Percentiles rank a stretch among this genome's conserved stretches.
Evolutionary conservation across 306 rosid genomes (phyloP).

Genomic region (cucumber (Cucumis sativus)): Cucumber_9930_V3 NC_026661.2:16316501-16317000

Average conservation of each 20-base stretch:
- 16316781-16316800: neutral
- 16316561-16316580: too few species aligned
- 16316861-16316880: slow-evolving; percentile 81
- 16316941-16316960: slow-evolving; percentile 75
- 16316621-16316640: neutral
- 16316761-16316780: neutral
- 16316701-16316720: neutral
- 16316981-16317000: slow-evolving; percentile 91
- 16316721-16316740: neutral
- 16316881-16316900: slow-evolving; percentile 69
- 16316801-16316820: neutral
- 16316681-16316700: neutral
- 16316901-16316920: slow-evolving; percentile 87
- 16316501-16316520: too few species aligned
- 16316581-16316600: too few species aligned
- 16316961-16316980: slow-evolving; percentile 65
- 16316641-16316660: neutral
- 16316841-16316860: slow-evolving; percentile 42
- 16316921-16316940: slow-evolving; percentile 77
- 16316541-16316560: too few species aligned
- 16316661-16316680: neutral
- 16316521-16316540: too few species aligned
- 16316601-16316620: neutral
- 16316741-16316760: neutral
- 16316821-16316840: neutral